These are phyloP conservation scores for Yamadazyma mexicana DNA, from an alignment of 1,139 yeast genomes.

Conservation along the genomic window DNA sequence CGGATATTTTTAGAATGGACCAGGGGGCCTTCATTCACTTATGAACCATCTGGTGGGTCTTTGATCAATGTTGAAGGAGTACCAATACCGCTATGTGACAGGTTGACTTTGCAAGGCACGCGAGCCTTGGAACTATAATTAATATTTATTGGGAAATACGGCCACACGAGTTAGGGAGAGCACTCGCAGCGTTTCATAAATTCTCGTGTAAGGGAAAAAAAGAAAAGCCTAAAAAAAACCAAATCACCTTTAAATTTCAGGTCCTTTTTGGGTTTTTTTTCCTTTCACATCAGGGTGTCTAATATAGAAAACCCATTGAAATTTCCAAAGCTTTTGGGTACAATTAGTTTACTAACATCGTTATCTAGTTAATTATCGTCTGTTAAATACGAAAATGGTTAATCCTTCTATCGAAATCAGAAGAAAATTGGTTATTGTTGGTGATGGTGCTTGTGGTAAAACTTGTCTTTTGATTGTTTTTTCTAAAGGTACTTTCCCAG, in stretches of 20 bases:
- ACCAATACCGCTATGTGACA: too few relatives aligned
- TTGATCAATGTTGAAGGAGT: too few relatives aligned
- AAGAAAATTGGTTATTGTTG: constrained; percentile 81
- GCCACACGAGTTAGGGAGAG: neutral
- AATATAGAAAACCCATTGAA: neutral
- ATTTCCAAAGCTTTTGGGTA: neutral
- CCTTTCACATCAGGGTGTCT: neutral
- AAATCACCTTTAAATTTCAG: constrained; percentile 4
- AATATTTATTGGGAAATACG: too few relatives aligned
- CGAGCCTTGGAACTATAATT: too few relatives aligned
- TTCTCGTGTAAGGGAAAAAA: constrained; percentile 2
- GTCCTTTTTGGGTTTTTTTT: constrained; percentile 2
- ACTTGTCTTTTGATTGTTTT: constrained; percentile 83
- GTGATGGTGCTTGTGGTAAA: constrained; percentile 89
- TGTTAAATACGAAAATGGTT: constrained; percentile 28
- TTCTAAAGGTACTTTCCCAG: constrained; percentile 94
- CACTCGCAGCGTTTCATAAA: constrained; percentile 1
- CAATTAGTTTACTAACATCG: neutral
- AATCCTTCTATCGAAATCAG: constrained; percentile 66
- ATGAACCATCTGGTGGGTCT: neutral
- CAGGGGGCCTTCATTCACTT: neutral
- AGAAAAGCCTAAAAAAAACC: neutral
- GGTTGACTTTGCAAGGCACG: too few relatives aligned
- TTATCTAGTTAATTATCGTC: neutral
- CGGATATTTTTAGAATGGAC: neutral